Evolutionary conservation across 2,329 filamentous ascomycete genomes (phyloP), one percentile per base, ranked within the genome.

Genomic region (Botrytis deweyae): DNA sequence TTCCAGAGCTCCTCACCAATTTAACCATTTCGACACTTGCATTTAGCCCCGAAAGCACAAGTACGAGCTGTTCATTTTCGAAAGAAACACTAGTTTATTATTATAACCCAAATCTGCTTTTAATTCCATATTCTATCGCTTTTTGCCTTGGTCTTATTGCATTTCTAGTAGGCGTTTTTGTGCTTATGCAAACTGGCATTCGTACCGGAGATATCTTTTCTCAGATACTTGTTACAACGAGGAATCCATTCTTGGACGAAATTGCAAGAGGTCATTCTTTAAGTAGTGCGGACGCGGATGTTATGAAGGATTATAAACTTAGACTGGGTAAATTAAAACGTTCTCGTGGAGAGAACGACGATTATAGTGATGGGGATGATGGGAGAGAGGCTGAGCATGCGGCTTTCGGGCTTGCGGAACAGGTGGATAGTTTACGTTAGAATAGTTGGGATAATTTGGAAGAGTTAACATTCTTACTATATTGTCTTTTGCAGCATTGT

Each of bases 1-100:
- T 67, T 40, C 65, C 65, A 7, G 65, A 67, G 65, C 65, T 67
- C 12, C 33, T 55, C 14, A 67, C 33, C 33, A 55, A 67, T 12
- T 4, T 67, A 4, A 67, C 33, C 33, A 55, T 52, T 5, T 67
- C 65, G 16, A 67, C 46, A 40, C 65, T 67, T 8, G 65, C 44
- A 20, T n/a, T 67, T 18, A 67, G 65, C 16, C 18, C 46, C 25
- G 16, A 52, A 18, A 52, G 22, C 2, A 67, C 65, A 52, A 40
- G 6, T 25, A 40, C 44, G n/a, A 52, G 5, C 33, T 67, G 64
- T 46, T 67, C 12, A 22, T 38, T 33, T n/a, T 52, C 29, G 33
- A 38, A 25, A 6, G 33, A n/a, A 52, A 12, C 33, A 5, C 33
- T 67, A 6, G 64, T 38, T 1, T 67, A 67, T 38, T 25, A 36